Evolutionary conservation across 2,329 filamentous ascomycete species (phyloP), one percentile per base, ranked within the genome.

Genomic region (Aspergillus persii): DNA sequence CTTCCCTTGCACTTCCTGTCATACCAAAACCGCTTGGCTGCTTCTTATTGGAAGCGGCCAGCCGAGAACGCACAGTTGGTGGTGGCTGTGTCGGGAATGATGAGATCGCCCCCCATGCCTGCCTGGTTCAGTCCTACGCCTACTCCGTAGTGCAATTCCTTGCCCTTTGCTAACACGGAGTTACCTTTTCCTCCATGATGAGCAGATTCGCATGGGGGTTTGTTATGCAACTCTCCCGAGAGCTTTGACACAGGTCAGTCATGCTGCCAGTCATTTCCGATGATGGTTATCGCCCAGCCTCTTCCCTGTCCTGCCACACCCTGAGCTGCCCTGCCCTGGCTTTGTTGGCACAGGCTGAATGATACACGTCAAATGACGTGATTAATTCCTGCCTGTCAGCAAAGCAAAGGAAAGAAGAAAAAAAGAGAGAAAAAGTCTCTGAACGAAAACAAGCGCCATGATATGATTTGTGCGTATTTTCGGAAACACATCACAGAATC

Each of bases 181-280:
- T 9, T 47, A 3, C 8, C 6, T 47, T 23, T 47, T 47, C 27
- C 4, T 23, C 9, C 27, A 8, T 36, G 33, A 47, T 47, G 26
- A 41, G 3, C 18, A 58, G 56, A 58, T 58, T 26, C 30, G 46
- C 12, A 48, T 47, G 51, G 56, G 56, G 2, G 41, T 58, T n/a
- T 54, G 50, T 15, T 50, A 58, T 18, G 36, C 53, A 26, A 54
- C 12, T 12, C 12, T 49, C 3, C 56, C 56, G 6, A 18, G 33
- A 27, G 26, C 33, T 6, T 44, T 58, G 12, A 54, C 56, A 6
- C 50, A 54, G 50, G 56, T 58, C n/a, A 3, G 56, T 44, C 36
- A 9, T n/a, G n/a, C n/a, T n/a, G 27, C 39, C 11, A 29, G 27
- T 23, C 36, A 47, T 41, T 41, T 23, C 18, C 18, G 18, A n/a